These are phyloP conservation scores for Zygoascus bituminiphila DNA, from an alignment of 805 yeast species.

Conservation along the genomic window DNA sequence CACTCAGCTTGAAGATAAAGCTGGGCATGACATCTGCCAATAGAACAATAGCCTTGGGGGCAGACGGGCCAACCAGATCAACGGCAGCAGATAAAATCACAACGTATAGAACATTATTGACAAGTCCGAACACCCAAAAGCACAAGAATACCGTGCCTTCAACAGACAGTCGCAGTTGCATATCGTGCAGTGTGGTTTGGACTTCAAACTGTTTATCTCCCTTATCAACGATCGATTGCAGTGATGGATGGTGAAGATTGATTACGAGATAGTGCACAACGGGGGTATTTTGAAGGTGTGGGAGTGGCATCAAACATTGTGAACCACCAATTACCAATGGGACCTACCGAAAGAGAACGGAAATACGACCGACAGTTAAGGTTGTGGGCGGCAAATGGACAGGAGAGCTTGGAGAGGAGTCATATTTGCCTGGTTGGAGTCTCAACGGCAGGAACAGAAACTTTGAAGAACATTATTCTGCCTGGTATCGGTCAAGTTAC, in stretches of 20 bases:
- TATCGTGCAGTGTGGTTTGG: too few species aligned
- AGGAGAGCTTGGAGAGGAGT: conserved; percentile 45
- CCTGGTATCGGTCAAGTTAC: conserved; percentile 64
- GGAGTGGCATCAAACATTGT: background rate
- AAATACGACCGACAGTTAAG: conserved; percentile 84
- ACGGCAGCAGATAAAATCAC: conserved; percentile 88
- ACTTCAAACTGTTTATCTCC: too few species aligned
- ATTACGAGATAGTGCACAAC: too few species aligned
- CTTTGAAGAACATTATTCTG: conserved; percentile 66
- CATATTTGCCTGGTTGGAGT: conserved; percentile 56
- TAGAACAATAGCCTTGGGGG: conserved; percentile 80
- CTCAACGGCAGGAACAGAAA: conserved; percentile 49
- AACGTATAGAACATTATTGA: conserved; percentile 84
- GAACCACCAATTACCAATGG: background rate
- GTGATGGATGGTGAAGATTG: too few species aligned
- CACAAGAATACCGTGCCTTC: conserved; percentile 23
- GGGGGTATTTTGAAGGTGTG: too few species aligned
- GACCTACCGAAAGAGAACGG: conserved; percentile 16
- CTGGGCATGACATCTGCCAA: conserved; percentile 85
- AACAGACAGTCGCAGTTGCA: conserved; percentile 1
- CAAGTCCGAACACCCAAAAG: conserved; percentile 77
- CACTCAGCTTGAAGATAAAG: conserved; percentile 54
- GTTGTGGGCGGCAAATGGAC: conserved; percentile 80
- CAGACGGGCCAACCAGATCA: conserved; percentile 73
- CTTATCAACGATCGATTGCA: too few species aligned